These are phyloP conservation scores for Starmerella gropengiesseri DNA, from an alignment of 805 yeast genomes.

Conservation along the genomic window DNA sequence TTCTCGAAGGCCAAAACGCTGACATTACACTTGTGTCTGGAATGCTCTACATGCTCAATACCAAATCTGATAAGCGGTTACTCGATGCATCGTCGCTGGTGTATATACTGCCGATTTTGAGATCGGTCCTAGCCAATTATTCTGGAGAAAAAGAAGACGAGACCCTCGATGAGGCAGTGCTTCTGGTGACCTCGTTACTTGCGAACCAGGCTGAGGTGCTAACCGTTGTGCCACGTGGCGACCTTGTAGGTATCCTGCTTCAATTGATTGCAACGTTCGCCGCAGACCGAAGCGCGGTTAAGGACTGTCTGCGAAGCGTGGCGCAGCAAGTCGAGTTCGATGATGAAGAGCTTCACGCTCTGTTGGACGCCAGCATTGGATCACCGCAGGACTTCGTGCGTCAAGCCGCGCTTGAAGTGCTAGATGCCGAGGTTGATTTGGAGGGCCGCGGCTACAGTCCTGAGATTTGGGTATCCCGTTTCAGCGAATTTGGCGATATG, in stretches of 20 bases:
- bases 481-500: constrained; percentile 52
- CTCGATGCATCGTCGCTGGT: constrained; percentile 58
- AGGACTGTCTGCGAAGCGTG: constrained; percentile 69
- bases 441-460: constrained; percentile 40
- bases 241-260: constrained; percentile 51
- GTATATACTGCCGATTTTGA: constrained; percentile 65
- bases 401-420: constrained; percentile 63
- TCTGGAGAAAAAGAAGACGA: constrained; percentile 15
- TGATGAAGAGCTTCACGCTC: constrained; percentile 43
- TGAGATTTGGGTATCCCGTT: constrained; percentile 69
- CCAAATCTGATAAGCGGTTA: constrained; percentile 60
- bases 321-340: constrained; percentile 62
- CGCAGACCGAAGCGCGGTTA: constrained; percentile 66
- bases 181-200: constrained; percentile 59
- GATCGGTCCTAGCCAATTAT: constrained; percentile 40
- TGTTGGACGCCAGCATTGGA: constrained; percentile 42
- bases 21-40: constrained; percentile 46
- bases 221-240: constrained; percentile 54
- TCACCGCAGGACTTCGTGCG: constrained; percentile 63
- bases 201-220: constrained; percentile 38
- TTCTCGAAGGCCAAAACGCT: no score
- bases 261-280: constrained; percentile 56
- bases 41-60: constrained; percentile 63
- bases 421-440: constrained; percentile 65
- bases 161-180: constrained; percentile 79